Evolutionary conservation across 2,329 filamentous ascomycete genomes (phyloP), one percentile per base, ranked within the genome.

Genomic region (Alternaria infectoria): DNA sequence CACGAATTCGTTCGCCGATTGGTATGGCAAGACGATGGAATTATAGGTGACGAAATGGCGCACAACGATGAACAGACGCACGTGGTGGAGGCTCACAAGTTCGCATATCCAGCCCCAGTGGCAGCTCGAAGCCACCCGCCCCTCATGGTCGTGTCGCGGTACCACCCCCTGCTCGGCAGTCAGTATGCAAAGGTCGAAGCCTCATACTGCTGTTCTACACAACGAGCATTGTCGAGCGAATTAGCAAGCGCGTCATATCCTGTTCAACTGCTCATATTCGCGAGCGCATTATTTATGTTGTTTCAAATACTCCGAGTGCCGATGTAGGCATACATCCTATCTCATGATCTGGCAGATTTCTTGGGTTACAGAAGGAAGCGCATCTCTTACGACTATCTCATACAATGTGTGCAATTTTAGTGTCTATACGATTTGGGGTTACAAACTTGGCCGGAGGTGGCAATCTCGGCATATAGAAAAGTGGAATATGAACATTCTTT

Each of bases 1-100:
- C 30, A 67, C 69, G 55, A 61, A 64, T 46, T 75, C 75, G 62
- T 77, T 72, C 57, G 68, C 64, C 61, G 69, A 71, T 44, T 78
- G 74, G 75, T 75, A 78, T 65, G 61, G 67, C 61, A 70, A 71
- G 62, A 66, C 55, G 56, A 60, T 50, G 44, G 64, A 52, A 54
- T 52, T 69, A 6, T 67, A 64, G 45, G 50, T 50, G 45, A 54
- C 17, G 43, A 50, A 32, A 60, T 25, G 61, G 57, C 44, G 51
- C 56, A 21, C 44, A 51, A 17, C 54, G 25, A 61, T 21, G 23
- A 23, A 56, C 30, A 32, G 25, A 40, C 43, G 43, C 57, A 55
- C 47, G 50, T 32, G 57, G 43, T 47, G 50, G 36, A 46, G n/a
- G 25, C 36, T 59, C 19, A 26, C 44, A 36, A 25, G n/a, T 32